These are phyloP conservation scores for Zymoseptoria ardabiliae DNA, from an alignment of 2,329 filamentous ascomycete species.

Conservation along the genomic window DNA sequence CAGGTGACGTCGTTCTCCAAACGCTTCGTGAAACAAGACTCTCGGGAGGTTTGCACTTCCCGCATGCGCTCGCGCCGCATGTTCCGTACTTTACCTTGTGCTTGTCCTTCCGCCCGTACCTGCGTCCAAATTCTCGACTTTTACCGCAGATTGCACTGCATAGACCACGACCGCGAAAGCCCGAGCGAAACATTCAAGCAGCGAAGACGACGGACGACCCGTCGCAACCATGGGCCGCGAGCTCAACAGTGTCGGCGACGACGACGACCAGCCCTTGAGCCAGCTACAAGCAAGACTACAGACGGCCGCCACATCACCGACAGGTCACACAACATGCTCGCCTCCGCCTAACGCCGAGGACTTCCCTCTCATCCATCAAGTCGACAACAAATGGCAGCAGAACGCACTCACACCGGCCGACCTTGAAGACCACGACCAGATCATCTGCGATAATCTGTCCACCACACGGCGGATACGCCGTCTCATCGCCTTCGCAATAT, in stretches of 20 bases:
- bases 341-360: not conserved
- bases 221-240: not conserved
- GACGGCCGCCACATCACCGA: too few species aligned
- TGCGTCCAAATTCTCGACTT: not conserved
- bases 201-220: not conserved
- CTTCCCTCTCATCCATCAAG: conserved; percentile 21
- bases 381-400: conserved; percentile 22
- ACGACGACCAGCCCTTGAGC: not conserved
- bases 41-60: too few species aligned
- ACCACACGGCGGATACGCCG: conserved; percentile 21
- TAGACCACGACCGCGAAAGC: not conserved
- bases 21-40: too few species aligned
- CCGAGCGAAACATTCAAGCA: not conserved
- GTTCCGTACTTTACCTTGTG: not conserved
- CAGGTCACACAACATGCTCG: not conserved
- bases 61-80: not conserved
- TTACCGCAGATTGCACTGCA: not conserved
- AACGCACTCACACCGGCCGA: conserved; percentile 4
- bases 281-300: not conserved
- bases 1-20: too few species aligned
- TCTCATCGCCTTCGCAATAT: conserved; percentile 27
- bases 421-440: conserved; percentile 11
- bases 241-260: not conserved
- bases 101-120: too few species aligned
- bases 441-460: conserved; percentile 10